Evolutionary conservation across 2,329 filamentous ascomycete species (phyloP).

Genomic region (Penicillium sp.): DNA sequence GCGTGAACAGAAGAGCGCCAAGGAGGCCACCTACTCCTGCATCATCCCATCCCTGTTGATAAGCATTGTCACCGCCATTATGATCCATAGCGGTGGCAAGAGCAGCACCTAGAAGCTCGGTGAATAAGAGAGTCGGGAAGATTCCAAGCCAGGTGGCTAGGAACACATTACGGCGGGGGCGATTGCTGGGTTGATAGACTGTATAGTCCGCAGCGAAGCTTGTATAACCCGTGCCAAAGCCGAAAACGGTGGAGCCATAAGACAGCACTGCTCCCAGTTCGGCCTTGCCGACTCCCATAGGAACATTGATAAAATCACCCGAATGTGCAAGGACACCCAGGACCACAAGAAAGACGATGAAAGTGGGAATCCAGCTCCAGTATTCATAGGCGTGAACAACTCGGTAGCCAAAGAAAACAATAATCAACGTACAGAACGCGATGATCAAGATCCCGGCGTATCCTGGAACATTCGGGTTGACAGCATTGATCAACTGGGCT

Average conservation of each 20-base stretch:
- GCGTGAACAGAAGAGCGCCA: slow-evolving; percentile 65
- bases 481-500: slow-evolving; percentile 75
- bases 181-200: slow-evolving; percentile 73
- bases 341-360: slow-evolving; percentile 74
- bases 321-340: slow-evolving; percentile 70
- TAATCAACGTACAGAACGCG: slow-evolving; percentile 67
- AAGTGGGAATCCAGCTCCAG: slow-evolving; percentile 74
- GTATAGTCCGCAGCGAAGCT: slow-evolving; percentile 78
- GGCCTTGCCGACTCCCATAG: slow-evolving; percentile 63
- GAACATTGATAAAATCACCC: slow-evolving; percentile 66
- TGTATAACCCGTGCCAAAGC: slow-evolving; percentile 74
- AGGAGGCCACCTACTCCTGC: slow-evolving; percentile 72
- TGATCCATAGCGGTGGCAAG: slow-evolving; percentile 67
- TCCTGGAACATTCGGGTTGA: slow-evolving; percentile 72
- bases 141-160: slow-evolving; percentile 71
- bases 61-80: slow-evolving; percentile 61
- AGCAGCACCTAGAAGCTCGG: slow-evolving; percentile 72
- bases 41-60: slow-evolving; percentile 59
- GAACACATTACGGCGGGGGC: slow-evolving; percentile 69
- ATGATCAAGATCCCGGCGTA: slow-evolving; percentile 78
- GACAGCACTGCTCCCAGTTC: slow-evolving; percentile 69
- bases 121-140: slow-evolving; percentile 73
- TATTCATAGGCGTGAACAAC: slow-evolving; percentile 78
- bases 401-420: slow-evolving; percentile 75
- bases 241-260: slow-evolving; percentile 69